phyloP scores from a whole-genome alignment of 78 protist genomes.

The Polysphondylium violaceum region DNA sequence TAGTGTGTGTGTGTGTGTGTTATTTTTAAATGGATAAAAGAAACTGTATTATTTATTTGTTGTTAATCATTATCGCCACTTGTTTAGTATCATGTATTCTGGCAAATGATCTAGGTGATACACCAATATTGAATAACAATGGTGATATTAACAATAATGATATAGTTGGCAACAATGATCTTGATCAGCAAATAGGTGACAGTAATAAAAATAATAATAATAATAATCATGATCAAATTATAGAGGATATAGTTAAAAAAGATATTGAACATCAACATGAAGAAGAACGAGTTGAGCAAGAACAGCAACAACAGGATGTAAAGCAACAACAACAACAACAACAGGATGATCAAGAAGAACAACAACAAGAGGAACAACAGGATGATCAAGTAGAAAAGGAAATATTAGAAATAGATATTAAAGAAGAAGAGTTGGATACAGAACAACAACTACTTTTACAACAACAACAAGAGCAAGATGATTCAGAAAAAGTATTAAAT shows the following conservation, averaged over 20 bases:
- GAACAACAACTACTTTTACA: neutral
- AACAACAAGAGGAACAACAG: neutral
- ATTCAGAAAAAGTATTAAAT: neutral
- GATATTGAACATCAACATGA: neutral
- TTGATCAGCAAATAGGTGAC: neutral
- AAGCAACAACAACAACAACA: neutral
- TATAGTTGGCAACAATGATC: neutral
- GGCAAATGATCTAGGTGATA: too few species aligned
- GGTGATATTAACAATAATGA: neutral
- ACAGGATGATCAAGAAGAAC: neutral
- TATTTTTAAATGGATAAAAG: too few species aligned
- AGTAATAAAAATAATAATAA: constrained; percentile 11
- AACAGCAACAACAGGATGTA: neutral
- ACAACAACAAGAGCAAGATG: neutral
- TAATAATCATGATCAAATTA: neutral
- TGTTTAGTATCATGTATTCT: too few species aligned
- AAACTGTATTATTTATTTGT: too few species aligned
- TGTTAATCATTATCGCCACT: too few species aligned
- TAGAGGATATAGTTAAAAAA: neutral
- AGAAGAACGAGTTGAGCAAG: neutral
- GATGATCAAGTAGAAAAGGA: constrained; percentile 7
- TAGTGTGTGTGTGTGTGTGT: too few species aligned
- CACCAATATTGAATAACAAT: neutral
- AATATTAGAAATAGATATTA: neutral
- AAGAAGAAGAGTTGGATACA: neutral